Evolutionary conservation across 1,284 basidiomycete genomes (phyloP).

Genomic region (Microbotryum intermedium): DNA sequence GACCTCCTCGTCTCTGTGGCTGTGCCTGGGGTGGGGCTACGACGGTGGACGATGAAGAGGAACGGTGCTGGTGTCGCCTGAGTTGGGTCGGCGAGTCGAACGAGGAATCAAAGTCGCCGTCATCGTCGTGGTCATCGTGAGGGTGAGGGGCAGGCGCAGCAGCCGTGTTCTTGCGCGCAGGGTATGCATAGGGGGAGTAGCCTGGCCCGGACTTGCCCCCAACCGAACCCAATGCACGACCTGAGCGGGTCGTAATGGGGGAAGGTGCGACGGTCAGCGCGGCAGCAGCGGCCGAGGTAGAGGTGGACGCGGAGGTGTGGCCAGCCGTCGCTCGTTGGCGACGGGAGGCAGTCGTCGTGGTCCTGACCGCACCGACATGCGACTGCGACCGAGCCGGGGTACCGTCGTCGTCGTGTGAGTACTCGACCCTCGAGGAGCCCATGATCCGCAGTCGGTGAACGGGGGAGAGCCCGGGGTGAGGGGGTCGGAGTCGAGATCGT

Average conservation of each 20-base stretch:
- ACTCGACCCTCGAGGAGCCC: too few species aligned
- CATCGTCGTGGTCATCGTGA: neutral
- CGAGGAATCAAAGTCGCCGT: neutral
- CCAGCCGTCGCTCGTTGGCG: too few species aligned
- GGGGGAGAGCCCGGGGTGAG: too few species aligned
- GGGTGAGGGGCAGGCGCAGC: too few species aligned
- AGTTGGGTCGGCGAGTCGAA: neutral
- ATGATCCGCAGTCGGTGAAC: too few species aligned
- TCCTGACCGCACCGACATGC: too few species aligned
- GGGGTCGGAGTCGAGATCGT: too few species aligned
- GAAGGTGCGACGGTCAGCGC: neutral
- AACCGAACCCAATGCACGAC: conserved; percentile 13
- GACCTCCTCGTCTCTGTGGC: neutral
- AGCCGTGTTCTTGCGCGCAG: neutral
- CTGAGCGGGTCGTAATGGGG: conserved; percentile 3
- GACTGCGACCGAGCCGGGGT: too few species aligned
- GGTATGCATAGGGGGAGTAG: conserved; percentile 22
- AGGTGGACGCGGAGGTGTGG: too few species aligned
- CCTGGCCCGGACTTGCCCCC: conserved; percentile 17
- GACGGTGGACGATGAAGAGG: neutral
- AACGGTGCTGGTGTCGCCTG: neutral
- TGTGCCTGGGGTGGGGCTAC: neutral
- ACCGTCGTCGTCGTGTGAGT: too few species aligned
- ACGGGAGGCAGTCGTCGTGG: too few species aligned
- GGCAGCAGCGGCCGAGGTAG: too few species aligned